Base-by-base conservation (phyloP, 2,329 filamentous ascomycete species). In the Cryphonectria nitschkei region DNA sequence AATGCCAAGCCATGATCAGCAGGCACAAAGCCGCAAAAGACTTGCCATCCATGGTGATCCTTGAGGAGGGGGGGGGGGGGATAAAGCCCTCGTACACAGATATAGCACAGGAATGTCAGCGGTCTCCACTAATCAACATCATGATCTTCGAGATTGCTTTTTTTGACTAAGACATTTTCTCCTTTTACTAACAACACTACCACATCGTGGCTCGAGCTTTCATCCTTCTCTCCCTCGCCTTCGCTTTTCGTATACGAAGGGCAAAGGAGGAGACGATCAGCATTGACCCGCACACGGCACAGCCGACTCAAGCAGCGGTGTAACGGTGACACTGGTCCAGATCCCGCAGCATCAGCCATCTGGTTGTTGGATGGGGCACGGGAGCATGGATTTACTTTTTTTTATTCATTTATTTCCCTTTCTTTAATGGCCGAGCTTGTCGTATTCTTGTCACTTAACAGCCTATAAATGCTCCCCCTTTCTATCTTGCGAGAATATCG, bases 231-330 rank as follows among this genome's bases (percentile, higher is more conserved):
- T 26, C 3, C 26, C 64, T 50, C 50, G 19, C 39, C 34, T 26
- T 64, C 61, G 39, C n/a, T 29, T 66, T 56, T 34, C 32, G 46
- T 22, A 56, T 56, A 66, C 50, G 64, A 65, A 56, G 64, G 46
- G 43, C 19, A 32, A 26, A 37, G 11, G 16, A 54, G 52, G n/a
- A 54, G 14, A 41, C 16, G 64, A 66, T 66, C 64, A 50, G 34
- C 64, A 37, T 66, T 13, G 46, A 66, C 32, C 64, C 64, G 50
- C 50, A 66, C 46, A 29, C 64, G 43, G 64, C 46, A 54, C 46
- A 54, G 29, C 43, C 41, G 29, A 26, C 34, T 29, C 64, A 34
- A 62, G 26, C 56, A 39, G 64, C 46, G 64, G 64, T 66, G 64
- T 54, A 41, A 66, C 46, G 58, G 34, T 50, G n/a, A 34, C 26